Evolutionary conservation across 2,329 filamentous ascomycete species (phyloP), one percentile per base, ranked within the genome.

Genomic region (Orbilia quercus): DNA sequence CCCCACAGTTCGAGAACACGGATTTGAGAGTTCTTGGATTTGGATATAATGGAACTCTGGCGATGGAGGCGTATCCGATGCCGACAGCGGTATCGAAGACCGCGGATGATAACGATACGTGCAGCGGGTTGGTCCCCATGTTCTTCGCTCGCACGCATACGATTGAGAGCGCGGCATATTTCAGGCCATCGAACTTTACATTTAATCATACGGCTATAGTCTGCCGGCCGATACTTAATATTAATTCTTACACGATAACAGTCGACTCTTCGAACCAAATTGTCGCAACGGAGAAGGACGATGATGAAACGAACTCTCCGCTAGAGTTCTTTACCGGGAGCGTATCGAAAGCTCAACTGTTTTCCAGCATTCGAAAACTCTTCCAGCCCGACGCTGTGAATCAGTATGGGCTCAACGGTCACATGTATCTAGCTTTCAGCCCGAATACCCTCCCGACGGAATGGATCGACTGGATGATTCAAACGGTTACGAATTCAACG

Each of bases 401-500:
- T 36, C 1, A 86, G 82, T 82, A 42, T 12, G n/a, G 16, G 3
- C 16, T 67, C 31, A 44, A 65, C 14, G 16, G 11, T 7, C 51
- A 72, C 36, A 34, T 31, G 7, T 66, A 42, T 54, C 25, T 74
- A 20, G 14, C 45, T 16, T 86, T 86, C 74, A 85, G 84, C 62
- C 81, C 85, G 45, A 82, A 79, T 0, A 77, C 81, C 0, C 78
- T 84, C 0, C 76, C 75, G 0, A 83, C 84, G 42, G 77, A 84
- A 28, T 84, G 69, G 69, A 62, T 73, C 1, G 69, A 83, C 51
- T 82, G 85, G 31, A 80, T 87, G n/a, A 74, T 85, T 0, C 76
- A 77, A 0, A 42, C 79, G 0, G 22, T 58, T 0, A 76, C 51
- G 0, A 81, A 82, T 1, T 77, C 75, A 1, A 79, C 78, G 0